phyloP scores from a whole-genome alignment of 148 eudicot genomes.

The Rhododendron ferrugineum region DNA sequence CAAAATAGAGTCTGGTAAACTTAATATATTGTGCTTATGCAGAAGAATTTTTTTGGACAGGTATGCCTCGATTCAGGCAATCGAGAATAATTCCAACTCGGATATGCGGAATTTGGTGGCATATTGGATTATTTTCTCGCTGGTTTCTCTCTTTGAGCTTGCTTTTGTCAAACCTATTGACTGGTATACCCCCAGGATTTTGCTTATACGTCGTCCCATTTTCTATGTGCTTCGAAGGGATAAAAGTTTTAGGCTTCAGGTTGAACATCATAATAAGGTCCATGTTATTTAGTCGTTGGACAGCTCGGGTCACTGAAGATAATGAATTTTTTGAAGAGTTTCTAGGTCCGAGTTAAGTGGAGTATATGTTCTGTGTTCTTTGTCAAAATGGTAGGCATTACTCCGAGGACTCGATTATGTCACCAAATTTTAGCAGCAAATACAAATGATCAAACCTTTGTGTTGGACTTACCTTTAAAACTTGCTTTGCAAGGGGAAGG shows the following conservation, averaged over 20 bases:
- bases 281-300: not conserved
- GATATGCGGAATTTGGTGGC: conserved; percentile 9
- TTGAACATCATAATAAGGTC: not conserved
- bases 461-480: not conserved
- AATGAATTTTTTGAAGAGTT: not conserved
- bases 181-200: not conserved
- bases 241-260: not conserved
- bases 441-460: not conserved
- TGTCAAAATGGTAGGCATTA: no score
- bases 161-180: conserved; percentile 9
- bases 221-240: not conserved
- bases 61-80: conserved; percentile 9
- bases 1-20: not conserved
- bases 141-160: conserved; percentile 11
- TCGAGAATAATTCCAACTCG: not conserved
- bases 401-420: no score
- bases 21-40: not conserved
- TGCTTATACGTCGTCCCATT: not conserved
- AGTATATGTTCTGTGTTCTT: no score
- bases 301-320: not conserved
- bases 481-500: not conserved
- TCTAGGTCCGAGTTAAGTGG: not conserved
- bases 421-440: no score
- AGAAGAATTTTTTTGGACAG: not conserved
- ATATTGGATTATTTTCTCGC: conserved; percentile 13